Base-by-base conservation (phyloP, 805 yeast genomes). In the Candida arabinofermentans region DNA sequence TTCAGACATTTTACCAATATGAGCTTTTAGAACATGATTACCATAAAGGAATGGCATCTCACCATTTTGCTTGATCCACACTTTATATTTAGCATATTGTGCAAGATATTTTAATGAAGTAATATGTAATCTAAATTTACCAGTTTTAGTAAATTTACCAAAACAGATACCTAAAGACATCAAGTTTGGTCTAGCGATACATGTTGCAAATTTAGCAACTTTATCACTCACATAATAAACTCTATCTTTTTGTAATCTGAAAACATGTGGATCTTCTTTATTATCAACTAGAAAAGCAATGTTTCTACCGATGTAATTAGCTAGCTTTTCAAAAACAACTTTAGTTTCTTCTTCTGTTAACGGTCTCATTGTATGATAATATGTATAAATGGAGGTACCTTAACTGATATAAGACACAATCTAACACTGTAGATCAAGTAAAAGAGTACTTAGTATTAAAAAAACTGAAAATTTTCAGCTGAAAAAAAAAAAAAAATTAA, bases 1-100 rank as follows among this genome's bases (percentile, higher is more conserved):
- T 53, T 93, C 99, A 41, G 95, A 85, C 86, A 93, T 88, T 56
- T 89, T 83, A 27, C 99, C 99, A 42, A 93, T 75, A 61, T 93
- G 99, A 4, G 99, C 99, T 62, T 93, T 93, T 53, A 93, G 72
- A 22, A 91, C 91, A 63, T 93, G 96, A 69, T 93, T 93, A 27
- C 99, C 99, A 56, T 93, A 93, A 50, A 93, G 68, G 62, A 84
- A 93, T 12, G 99, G 98, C 99, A 93, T 93, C 66, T 93, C 99
- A 55, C 99, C 99, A 60, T 93, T 93, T 39, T 80, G 81, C 65
- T 93, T 93, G 66, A 93, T 87, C 99, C 99, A 93, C 31, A 93
- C 72, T 67, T 91, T 93, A 69, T 83, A 89, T 63, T 86, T 86
- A 37, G 99, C 97, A 61, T 83, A 82, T 54, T 86, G 83, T 2